phyloP scores from a whole-genome alignment of 345 rosid genomes.

The Linum lewisii region DNA sequence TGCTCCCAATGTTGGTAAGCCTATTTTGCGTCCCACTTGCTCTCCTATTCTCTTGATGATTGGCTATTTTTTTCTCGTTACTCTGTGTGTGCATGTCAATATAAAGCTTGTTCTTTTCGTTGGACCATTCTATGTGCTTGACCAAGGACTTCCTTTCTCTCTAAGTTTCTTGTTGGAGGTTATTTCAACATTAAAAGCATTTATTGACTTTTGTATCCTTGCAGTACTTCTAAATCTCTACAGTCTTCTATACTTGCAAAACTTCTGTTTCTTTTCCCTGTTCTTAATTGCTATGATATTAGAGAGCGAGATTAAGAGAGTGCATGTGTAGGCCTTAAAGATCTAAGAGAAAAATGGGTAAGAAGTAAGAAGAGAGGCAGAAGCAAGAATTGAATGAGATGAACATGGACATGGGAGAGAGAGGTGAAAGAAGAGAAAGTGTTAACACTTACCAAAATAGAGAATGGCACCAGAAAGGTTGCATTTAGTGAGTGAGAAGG shows the following conservation, averaged over 20 bases:
- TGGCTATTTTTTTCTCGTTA: neutral
- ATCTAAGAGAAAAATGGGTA: neutral
- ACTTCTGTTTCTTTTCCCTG: neutral
- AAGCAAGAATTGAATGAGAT: neutral
- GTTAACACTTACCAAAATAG: constrained; percentile 24
- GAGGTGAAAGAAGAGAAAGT: too few relatives aligned
- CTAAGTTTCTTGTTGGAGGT: neutral
- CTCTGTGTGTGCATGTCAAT: constrained; percentile 3
- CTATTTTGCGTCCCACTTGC: neutral
- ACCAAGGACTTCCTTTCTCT: neutral
- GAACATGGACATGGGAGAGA: too few relatives aligned
- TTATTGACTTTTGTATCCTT: neutral
- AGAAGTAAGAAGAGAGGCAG: neutral
- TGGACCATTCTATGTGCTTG: constrained; percentile 5
- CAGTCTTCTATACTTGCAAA: neutral
- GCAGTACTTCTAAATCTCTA: neutral
- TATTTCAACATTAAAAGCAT: constrained; percentile 1
- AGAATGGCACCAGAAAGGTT: constrained; percentile 47
- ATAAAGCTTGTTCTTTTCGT: neutral
- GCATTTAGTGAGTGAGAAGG: constrained; percentile 42
- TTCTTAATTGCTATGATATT: neutral
- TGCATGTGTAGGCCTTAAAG: neutral
- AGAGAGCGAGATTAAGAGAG: neutral
- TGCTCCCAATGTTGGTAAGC: neutral
- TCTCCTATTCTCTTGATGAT: neutral